These are phyloP conservation scores for Fraxinus greggii DNA, from an alignment of 305 asterid species.

Conservation along the genomic window DNA sequence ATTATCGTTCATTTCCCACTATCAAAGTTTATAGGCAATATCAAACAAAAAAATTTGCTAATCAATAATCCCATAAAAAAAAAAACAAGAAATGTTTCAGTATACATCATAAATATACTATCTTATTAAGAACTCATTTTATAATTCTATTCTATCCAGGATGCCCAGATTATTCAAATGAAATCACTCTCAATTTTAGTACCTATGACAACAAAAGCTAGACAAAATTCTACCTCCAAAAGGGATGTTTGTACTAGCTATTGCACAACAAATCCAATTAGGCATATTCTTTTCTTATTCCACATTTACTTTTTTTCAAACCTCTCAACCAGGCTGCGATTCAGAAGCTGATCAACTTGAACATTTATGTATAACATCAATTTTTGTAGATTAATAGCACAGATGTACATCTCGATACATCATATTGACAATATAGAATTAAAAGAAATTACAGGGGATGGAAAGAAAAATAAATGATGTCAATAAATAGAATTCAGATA, in stretches of 20 bases:
- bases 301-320: conserved; percentile 67
- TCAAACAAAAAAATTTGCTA: conserved; percentile 1
- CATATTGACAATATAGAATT: not conserved
- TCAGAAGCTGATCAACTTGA: conserved; percentile 50
- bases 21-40: not conserved
- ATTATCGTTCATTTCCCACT: not conserved
- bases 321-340: conserved; percentile 87
- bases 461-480: not conserved
- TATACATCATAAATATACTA: no score
- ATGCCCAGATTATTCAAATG: not conserved
- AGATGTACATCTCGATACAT: not conserved
- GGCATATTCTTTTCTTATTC: conserved; percentile 42
- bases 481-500: conserved; percentile 3
- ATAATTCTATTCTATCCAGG: no score
- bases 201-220: not conserved
- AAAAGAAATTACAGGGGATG: not conserved
- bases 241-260: conserved; percentile 31
- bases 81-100: not conserved
- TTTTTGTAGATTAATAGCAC: conserved; percentile 3
- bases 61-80: not conserved
- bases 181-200: conserved; percentile 1
- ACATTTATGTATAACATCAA: conserved; percentile 26
- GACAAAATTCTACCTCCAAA: conserved; percentile 26
- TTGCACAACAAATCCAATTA: conserved; percentile 32
- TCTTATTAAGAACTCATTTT: no score